phyloP scores from a whole-genome alignment of 352 stramenopile genomes.

The Blastocystis sp. region DNA sequence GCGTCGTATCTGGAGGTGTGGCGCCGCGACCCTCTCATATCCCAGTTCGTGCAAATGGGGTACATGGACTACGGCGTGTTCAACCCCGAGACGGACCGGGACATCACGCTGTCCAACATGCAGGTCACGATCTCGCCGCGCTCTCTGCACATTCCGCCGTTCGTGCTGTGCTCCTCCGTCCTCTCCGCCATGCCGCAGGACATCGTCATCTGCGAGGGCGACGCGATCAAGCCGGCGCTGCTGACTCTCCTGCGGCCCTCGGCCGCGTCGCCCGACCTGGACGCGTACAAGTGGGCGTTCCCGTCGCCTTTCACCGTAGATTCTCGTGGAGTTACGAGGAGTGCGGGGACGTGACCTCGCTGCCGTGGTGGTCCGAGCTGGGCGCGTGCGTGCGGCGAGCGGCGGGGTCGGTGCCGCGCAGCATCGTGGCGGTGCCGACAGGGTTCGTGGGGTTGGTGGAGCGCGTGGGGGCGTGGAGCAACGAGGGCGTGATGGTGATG shows the following conservation, averaged over 20 bases:
- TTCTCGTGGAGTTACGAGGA: slow-evolving; percentile 56
- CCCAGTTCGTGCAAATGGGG: slow-evolving; percentile 61
- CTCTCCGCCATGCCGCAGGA: slow-evolving; percentile 48
- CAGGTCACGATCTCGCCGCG: neutral
- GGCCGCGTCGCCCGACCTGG: neutral
- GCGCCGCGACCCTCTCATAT: slow-evolving; percentile 45
- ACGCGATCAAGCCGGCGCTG: neutral
- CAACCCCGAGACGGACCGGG: slow-evolving; percentile 7
- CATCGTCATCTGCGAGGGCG: neutral
- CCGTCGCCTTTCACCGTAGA: neutral
- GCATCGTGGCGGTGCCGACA: slow-evolving; percentile 11
- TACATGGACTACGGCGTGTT: slow-evolving; percentile 71
- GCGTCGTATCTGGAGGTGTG: slow-evolving; percentile 13
- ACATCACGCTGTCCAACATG: neutral
- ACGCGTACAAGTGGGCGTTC: neutral
- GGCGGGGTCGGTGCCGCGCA: neutral
- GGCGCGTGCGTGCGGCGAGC: neutral
- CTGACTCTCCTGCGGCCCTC: neutral
- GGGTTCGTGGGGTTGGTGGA: neutral
- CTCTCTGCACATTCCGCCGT: slow-evolving; percentile 27
- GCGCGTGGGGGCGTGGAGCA: neutral
- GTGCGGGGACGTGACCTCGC: too few relatives aligned
- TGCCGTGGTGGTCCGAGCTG: neutral
- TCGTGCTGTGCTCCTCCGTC: slow-evolving; percentile 50
- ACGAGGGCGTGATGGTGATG: slow-evolving; percentile 3